Conservation (phyloP, 345 rosid species). For the thale cress (Arabidopsis thaliana) region TAIR10.1 NC_003076.8:7577501-7578000, state of each 20-base stretch:
- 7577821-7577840: neutral
- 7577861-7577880: neutral
- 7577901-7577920: neutral
- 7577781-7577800: conserved; percentile 26
- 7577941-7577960: too few species aligned
- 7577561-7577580: conserved; percentile 69
- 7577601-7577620: conserved; percentile 46
- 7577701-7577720: neutral
- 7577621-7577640: conserved; percentile 83
- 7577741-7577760: conserved; percentile 17
- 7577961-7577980: too few species aligned
- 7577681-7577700: neutral
- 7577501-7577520: conserved; percentile 53
- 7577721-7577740: conserved; percentile 31
- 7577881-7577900: neutral
- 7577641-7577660: conserved; percentile 78
- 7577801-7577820: conserved; percentile 4
- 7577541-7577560: conserved; percentile 68
- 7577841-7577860: conserved; percentile 12
- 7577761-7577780: conserved; percentile 15
- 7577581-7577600: conserved; percentile 81
- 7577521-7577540: conserved; percentile 62
- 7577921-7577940: neutral
- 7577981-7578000: too few species aligned
- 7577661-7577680: conserved; percentile 28